Conservation (phyloP, 2,329 filamentous ascomycete species). For the Stenocarpella maydis region DNA sequence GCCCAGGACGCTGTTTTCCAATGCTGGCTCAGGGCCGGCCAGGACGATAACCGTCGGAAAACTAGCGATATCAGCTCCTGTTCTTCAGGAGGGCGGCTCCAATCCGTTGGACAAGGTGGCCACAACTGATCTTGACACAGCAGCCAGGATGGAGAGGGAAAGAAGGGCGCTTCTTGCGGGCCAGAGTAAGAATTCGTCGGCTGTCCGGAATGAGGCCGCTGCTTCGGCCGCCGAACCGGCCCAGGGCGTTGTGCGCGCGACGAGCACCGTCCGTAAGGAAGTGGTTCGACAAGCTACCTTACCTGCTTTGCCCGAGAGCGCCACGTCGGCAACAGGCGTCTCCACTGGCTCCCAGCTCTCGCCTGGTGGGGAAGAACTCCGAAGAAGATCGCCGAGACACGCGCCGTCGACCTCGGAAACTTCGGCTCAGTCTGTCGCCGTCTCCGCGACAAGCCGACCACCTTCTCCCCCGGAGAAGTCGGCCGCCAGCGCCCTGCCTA, state of each 20-base stretch:
- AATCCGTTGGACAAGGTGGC: constrained; percentile 55
- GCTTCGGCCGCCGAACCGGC: constrained; percentile 37
- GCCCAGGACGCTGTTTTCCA: constrained; percentile 19
- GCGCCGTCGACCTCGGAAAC: constrained; percentile 30
- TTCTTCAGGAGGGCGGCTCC: constrained; percentile 50
- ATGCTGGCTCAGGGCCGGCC: constrained; percentile 12
- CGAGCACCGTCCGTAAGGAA: constrained; percentile 50
- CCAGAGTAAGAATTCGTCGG: not conserved
- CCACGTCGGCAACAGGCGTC: constrained; percentile 45
- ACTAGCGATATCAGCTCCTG: constrained; percentile 58
- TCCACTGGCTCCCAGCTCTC: constrained; percentile 60
- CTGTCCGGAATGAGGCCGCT: not conserved
- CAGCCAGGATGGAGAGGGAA: constrained; percentile 55
- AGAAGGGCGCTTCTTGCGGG: constrained; percentile 45
- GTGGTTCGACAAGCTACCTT: constrained; percentile 41
- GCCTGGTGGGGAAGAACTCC: constrained; percentile 57
- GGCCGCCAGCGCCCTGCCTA: constrained; percentile 19
- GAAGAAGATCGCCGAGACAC: constrained; percentile 60
- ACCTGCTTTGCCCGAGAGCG: constrained; percentile 36
- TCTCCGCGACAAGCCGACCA: not conserved
- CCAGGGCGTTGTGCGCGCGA: constrained; percentile 46
- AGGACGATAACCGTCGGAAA: constrained; percentile 46
- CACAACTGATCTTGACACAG: constrained; percentile 60
- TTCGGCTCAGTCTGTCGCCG: constrained; percentile 1
- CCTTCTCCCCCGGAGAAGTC: constrained; percentile 27